phyloP scores from a whole-genome alignment of 768 basidiomycete species.

The Boletus rex-veris region DNA sequence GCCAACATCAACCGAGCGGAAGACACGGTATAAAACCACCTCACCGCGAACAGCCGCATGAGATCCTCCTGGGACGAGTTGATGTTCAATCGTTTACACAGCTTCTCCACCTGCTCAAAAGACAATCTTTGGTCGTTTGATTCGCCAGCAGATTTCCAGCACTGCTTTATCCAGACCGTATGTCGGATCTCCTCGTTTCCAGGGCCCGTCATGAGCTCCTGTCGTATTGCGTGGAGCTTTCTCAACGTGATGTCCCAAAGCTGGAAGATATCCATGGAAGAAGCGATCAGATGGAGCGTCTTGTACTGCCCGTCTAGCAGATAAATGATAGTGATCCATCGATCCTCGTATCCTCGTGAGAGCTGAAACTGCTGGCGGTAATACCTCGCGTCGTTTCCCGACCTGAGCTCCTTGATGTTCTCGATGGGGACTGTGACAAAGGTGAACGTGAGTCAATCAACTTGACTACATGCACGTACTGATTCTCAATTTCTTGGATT shows the following conservation, averaged over 20 bases:
- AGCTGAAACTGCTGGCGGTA: constrained; percentile 70
- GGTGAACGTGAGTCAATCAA: background rate
- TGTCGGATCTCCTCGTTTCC: constrained; percentile 63
- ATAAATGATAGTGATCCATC: constrained; percentile 87
- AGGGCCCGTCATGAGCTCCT: constrained; percentile 65
- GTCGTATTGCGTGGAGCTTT: constrained; percentile 60
- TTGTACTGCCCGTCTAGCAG: constrained; percentile 76
- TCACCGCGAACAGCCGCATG: constrained; percentile 54
- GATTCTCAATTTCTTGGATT: constrained; percentile 65
- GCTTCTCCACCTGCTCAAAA: constrained; percentile 67
- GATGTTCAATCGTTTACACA: constrained; percentile 71
- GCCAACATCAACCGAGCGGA: background rate
- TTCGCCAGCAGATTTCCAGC: constrained; percentile 73
- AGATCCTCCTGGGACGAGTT: constrained; percentile 54
- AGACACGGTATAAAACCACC: background rate
- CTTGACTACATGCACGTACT: constrained; percentile 37
- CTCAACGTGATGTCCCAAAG: constrained; percentile 63
- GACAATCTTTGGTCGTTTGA: constrained; percentile 58
- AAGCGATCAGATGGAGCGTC: constrained; percentile 80
- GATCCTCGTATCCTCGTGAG: constrained; percentile 55
- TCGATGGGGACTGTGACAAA: constrained; percentile 69
- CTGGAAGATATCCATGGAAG: constrained; percentile 56
- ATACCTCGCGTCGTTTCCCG: constrained; percentile 64
- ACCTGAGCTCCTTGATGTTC: constrained; percentile 81
- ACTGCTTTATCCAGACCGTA: constrained; percentile 74